phyloP scores from a whole-genome alignment of 2,329 filamentous ascomycete genomes.

The Neoarthrinium moseri region DNA sequence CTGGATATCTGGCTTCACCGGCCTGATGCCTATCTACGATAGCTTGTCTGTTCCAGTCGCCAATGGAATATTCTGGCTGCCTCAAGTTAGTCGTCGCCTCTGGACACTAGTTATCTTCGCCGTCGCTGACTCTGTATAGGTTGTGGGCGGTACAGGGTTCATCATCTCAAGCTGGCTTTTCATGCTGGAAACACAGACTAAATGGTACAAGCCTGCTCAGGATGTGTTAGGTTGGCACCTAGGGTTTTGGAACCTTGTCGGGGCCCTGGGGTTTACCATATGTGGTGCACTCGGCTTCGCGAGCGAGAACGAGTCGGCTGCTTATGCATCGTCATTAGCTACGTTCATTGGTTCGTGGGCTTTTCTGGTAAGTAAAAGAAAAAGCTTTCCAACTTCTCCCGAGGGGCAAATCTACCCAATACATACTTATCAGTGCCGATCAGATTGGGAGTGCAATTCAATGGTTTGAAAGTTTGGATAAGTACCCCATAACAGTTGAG shows the following conservation, averaged over 20 bases:
- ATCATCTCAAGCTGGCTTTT: conserved; percentile 58
- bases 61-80: conserved; percentile 61
- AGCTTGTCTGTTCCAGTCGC: conserved; percentile 42
- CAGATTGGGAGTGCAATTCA: conserved; percentile 45
- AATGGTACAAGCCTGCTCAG: conserved; percentile 60
- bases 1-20: conserved; percentile 62
- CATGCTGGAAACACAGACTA: conserved; percentile 64
- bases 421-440: background rate
- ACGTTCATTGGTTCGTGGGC: conserved; percentile 50
- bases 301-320: conserved; percentile 30
- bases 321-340: conserved; percentile 47
- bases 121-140: conserved; percentile 46
- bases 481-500: conserved; percentile 39
- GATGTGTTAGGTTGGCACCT: conserved; percentile 65
- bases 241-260: conserved; percentile 64
- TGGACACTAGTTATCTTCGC: conserved; percentile 30
- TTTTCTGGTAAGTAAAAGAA: conserved; percentile 35
- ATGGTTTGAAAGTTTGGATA: conserved; percentile 47
- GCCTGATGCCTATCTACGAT: conserved; percentile 54
- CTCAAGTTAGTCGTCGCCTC: conserved; percentile 52
- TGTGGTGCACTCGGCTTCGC: conserved; percentile 57
- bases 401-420: background rate
- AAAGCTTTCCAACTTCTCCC: too few species aligned
- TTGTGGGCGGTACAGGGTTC: conserved; percentile 62
- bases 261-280: conserved; percentile 61